Percentiles rank a stretch among this genome's conserved stretches.
phyloP scores from a whole-genome alignment of 2,329 filamentous ascomycete genomes.

The Pseudopithomyces maydicus region DNA sequence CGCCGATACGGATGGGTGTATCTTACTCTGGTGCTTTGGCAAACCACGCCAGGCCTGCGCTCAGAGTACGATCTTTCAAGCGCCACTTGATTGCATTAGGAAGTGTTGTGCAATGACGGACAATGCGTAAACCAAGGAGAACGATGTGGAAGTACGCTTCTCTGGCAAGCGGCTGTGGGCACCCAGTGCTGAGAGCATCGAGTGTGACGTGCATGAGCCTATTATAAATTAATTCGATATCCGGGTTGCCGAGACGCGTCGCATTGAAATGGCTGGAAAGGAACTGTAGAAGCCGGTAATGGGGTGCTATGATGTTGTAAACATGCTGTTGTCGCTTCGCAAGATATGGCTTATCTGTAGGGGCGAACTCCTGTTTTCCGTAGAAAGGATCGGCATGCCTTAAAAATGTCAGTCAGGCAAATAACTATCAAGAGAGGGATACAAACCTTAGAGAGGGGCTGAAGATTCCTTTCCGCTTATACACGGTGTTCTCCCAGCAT shows the following conservation, averaged over 20 bases:
- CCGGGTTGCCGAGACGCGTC: constrained; percentile 79
- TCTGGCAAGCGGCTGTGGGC: constrained; percentile 83
- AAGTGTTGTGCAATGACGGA: constrained; percentile 70
- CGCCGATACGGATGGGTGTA: not conserved
- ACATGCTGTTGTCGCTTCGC: constrained; percentile 77
- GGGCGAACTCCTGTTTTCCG: constrained; percentile 87
- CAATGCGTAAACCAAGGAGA: constrained; percentile 77
- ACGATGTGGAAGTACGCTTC: constrained; percentile 92
- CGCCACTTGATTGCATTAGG: constrained; percentile 74
- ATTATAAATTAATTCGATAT: constrained; percentile 80
- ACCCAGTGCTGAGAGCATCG: constrained; percentile 65
- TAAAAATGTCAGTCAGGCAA: constrained; percentile 34
- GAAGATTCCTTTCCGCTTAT: constrained; percentile 80
- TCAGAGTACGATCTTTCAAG: constrained; percentile 86
- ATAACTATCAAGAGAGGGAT: not conserved
- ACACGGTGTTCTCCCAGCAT: constrained; percentile 86
- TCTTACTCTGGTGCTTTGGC: constrained; percentile 69
- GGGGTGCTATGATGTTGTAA: constrained; percentile 83
- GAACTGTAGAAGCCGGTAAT: constrained; percentile 84
- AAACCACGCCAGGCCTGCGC: constrained; percentile 90
- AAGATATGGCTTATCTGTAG: constrained; percentile 78
- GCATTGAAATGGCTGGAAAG: constrained; percentile 95
- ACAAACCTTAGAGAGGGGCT: constrained; percentile 68
- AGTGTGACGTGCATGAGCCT: constrained; percentile 81
- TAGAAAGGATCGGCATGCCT: constrained; percentile 85